Evolutionary conservation across 805 yeast genomes (phyloP).

Genomic region (Lipomyces anomalus): DNA sequence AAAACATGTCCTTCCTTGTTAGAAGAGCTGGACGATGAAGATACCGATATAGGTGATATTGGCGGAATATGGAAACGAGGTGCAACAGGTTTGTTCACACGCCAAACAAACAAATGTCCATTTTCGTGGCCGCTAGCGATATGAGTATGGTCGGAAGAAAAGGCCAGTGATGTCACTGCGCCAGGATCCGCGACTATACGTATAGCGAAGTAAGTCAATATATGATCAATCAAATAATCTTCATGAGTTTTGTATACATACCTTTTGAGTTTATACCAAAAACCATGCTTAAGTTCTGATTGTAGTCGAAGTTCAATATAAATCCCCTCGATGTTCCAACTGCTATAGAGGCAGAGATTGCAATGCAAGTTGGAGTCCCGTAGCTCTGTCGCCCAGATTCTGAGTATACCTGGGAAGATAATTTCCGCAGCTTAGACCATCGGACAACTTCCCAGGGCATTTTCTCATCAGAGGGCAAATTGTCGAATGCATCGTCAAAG

Average conservation of each 20-base stretch:
- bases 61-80: constrained; percentile 35
- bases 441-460: constrained; percentile 29
- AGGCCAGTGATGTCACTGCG: constrained; percentile 48
- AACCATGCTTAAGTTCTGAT: constrained; percentile 50
- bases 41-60: constrained; percentile 13
- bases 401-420: constrained; percentile 37
- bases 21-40: constrained; percentile 4
- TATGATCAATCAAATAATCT: neutral
- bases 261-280: constrained; percentile 33
- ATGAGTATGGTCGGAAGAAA: constrained; percentile 64
- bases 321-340: constrained; percentile 69
- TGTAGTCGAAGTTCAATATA: constrained; percentile 61
- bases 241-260: constrained; percentile 1
- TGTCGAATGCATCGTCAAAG: constrained; percentile 19
- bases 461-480: constrained; percentile 13
- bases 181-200: constrained; percentile 37
- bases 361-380: constrained; percentile 49
- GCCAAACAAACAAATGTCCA: constrained; percentile 71
- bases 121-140: constrained; percentile 61
- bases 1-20: constrained; percentile 36
- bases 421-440: constrained; percentile 41
- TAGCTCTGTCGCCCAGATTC: constrained; percentile 34
- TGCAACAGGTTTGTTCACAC: constrained; percentile 36
- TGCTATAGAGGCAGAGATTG: constrained; percentile 45
- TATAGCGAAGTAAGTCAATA: neutral